phyloP scores from a whole-genome alignment of 2,329 filamentous ascomycete species.

The Scedosporium apiospermum region DNA sequence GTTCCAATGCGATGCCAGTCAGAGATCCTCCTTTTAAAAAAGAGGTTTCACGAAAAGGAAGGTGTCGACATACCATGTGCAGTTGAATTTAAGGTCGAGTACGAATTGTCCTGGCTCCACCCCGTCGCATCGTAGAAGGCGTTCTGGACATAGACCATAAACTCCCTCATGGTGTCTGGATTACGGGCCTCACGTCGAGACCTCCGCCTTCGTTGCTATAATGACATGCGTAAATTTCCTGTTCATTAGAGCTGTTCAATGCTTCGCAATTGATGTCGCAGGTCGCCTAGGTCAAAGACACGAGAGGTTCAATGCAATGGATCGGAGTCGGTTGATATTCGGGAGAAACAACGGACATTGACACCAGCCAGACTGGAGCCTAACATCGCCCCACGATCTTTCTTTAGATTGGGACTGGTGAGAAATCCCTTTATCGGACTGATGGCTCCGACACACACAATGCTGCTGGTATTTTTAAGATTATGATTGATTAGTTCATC shows the following conservation, averaged over 20 bases:
- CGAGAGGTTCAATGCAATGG: no score
- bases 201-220: constrained; percentile 1
- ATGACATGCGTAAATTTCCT: not conserved
- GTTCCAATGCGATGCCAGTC: constrained; percentile 7
- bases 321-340: no score
- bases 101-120: constrained; percentile 90
- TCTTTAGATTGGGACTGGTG: no score
- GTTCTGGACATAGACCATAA: constrained; percentile 94
- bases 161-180: constrained; percentile 64
- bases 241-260: not conserved
- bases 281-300: no score
- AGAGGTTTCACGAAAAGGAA: not conserved
- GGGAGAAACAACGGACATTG: no score
- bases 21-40: constrained; percentile 6
- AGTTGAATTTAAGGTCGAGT: constrained; percentile 75
- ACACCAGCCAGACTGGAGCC: no score
- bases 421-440: no score
- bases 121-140: constrained; percentile 79
- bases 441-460: no score
- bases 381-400: no score
- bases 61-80: constrained; percentile 55
- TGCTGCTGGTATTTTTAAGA: no score
- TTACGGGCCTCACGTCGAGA: not conserved
- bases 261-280: no score
- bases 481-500: no score